Base-by-base conservation (phyloP, 2,329 filamentous ascomycete species). In the Gaeumannomyces sp. region DNA sequence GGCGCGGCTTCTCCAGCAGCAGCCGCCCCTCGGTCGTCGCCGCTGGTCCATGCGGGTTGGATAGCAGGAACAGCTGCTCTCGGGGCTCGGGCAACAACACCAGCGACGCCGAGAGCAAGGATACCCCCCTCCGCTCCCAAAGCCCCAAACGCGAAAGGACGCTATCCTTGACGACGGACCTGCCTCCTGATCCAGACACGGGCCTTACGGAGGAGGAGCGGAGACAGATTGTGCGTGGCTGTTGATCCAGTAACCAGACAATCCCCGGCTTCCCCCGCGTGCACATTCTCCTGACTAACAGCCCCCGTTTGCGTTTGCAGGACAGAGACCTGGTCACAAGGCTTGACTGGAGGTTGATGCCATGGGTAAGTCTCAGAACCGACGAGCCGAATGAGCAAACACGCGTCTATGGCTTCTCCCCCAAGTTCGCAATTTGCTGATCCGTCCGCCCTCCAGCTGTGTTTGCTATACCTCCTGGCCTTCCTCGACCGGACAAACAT, bases 401-500 rank as follows among this genome's bases (percentile, higher is more conserved):
- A 25, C 8, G 13, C 3, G 16, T 25, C 2, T 28, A 2, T 3
- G 2, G 14, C 22, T 25, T 38, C 28, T 14, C n/a, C 35, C 22
- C 25, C 13, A 13, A 35, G 28, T 6, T 8, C 59, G 1, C 59
- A 7, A 38, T n/a, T n/a, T 14, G 33, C 57, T 57, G 14, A 56
- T 14, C 29, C 62, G 28, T 31, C n/a, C 22, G 10, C 16, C 6
- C 28, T 8, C 76, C 63, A 81, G 83, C 83, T 92, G 16, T 89
- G 86, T 65, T 79, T 92, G 61, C 81, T 93, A 45, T 93, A 93
- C 71, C 81, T 93, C 1, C 81, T 92, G 63, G 89, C 88, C 66
- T 93, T 92, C 73, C 81, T 93, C 59, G 87, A 89, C 72, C 82
- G 89, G 19, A 93, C 91, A 31, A 94, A 95, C 71, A 91, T 93